Evolutionary conservation across 164 flowering plant species (phyloP).

Genomic region (Nymphaea colorata): DNA sequence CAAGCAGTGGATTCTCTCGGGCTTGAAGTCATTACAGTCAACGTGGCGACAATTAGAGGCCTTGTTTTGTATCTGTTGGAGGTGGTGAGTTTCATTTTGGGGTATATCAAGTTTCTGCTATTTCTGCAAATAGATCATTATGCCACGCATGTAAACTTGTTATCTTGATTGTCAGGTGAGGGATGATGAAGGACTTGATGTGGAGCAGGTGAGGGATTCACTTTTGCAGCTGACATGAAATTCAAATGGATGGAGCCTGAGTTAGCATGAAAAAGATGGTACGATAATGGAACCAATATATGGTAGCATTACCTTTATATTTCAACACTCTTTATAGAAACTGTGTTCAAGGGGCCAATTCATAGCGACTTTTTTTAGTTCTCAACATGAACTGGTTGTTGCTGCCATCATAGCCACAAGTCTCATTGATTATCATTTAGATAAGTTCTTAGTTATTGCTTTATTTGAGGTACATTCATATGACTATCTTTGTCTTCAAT

Average conservation of each 20-base stretch:
- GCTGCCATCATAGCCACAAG: too few relatives aligned
- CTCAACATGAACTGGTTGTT: too few relatives aligned
- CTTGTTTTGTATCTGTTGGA: background rate
- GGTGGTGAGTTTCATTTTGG: background rate
- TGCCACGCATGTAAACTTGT: background rate
- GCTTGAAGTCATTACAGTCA: conserved; percentile 62
- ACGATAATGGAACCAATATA: too few relatives aligned
- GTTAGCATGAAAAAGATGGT: background rate
- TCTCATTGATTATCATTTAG: too few relatives aligned
- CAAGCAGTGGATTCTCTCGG: conserved; percentile 63
- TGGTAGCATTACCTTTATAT: too few relatives aligned
- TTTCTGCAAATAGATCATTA: background rate
- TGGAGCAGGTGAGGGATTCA: conserved; percentile 68
- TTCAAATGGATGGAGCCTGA: conserved; percentile 10
- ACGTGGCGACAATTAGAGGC: conserved; percentile 54
- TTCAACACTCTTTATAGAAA: too few relatives aligned
- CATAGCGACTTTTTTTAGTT: too few relatives aligned
- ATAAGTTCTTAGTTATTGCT: too few relatives aligned
- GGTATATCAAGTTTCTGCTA: background rate
- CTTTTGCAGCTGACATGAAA: conserved; percentile 57
- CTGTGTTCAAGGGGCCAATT: too few relatives aligned
- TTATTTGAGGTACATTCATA: too few relatives aligned
- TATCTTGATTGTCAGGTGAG: conserved; percentile 33
- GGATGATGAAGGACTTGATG: conserved; percentile 58
- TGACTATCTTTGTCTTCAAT: too few relatives aligned